Conservation (phyloP, 306 rosid species). For the Canavalia gladiata region DNA sequence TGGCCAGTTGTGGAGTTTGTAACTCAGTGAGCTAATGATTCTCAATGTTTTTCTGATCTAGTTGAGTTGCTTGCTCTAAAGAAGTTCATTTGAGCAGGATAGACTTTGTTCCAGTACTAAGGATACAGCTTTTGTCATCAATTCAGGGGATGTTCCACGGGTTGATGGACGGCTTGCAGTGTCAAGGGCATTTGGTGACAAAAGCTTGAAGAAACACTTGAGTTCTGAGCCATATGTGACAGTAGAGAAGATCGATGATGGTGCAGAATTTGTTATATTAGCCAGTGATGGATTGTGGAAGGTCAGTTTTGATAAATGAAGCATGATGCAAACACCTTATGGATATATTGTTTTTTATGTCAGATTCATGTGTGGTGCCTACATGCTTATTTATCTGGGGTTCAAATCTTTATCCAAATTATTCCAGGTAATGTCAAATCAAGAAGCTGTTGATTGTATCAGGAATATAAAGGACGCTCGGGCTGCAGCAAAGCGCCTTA, state of each 20-base stretch:
- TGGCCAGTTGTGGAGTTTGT: conserved; percentile 16
- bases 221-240: conserved; percentile 86
- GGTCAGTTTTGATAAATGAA: conserved; percentile 62
- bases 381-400: conserved; percentile 12
- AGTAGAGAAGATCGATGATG: conserved; percentile 64
- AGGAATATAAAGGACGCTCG: conserved; percentile 80
- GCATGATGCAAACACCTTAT: conserved; percentile 21
- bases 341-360: not conserved
- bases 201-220: conserved; percentile 91
- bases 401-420: conserved; percentile 28
- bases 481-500: conserved; percentile 84
- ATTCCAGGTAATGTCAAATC: conserved; percentile 89
- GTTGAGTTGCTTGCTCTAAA: conserved; percentile 28
- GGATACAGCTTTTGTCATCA: conserved; percentile 42
- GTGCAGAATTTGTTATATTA: conserved; percentile 77
- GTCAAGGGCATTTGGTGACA: conserved; percentile 97
- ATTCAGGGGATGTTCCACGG: conserved; percentile 90
- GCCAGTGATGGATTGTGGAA: conserved; percentile 99
- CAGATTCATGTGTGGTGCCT: not conserved
- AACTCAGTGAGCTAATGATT: conserved; percentile 36
- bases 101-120: conserved; percentile 45
- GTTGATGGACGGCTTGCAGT: conserved; percentile 96
- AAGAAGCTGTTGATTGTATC: conserved; percentile 83
- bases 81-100: conserved; percentile 22
- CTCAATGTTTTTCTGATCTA: conserved; percentile 35